Base-by-base conservation (phyloP, 75 land plant species). In the Larix kaempferi region DNA sequence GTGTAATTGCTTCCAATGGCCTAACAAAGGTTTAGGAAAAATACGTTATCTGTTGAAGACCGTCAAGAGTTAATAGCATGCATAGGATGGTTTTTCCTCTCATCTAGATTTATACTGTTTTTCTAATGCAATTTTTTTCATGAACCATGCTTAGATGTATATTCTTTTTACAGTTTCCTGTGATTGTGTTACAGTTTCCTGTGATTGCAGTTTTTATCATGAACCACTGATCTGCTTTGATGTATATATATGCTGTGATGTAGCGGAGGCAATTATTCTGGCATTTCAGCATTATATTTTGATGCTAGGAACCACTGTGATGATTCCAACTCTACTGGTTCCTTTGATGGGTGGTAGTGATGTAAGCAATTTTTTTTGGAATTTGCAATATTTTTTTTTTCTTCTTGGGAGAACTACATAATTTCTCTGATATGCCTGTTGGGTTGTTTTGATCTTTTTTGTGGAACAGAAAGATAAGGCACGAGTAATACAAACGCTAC, bases 261-360 rank as follows among this genome's bases (percentile, higher is more conserved):
- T 37, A 96, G 99, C 78, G 74, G 86, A 89, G 80, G 84, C 91
- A 13, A 4, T 89, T 49, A 37, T 93, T 15, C 82, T 96, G 37
- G 98, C 90, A 57, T 96, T 96, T 74, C 98, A 93, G 75, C 99
- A 96, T 79, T 96, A 92, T 65, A 84, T 96, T 35, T 89, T 91
- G 55, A 88, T 91, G 91, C 82, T 96, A 56, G 99, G 99, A 73
- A 88, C 98, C 35, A 86, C 87, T n/a, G 95, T 96, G 1, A 83
- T 96, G 82, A 86, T 94, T 75, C 87, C 99, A 14, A 85, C 79
- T 75, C 35, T 81, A 35, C 84, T 94, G 22, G 99, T 96, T 71
- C 97, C 98, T 57, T 77, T 39, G 71, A 96, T 96, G 99, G 99
- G 99, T 27, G 99, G 99, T 25, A 79, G 71, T 60, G 61, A 89